Conservation (phyloP, 2,329 filamentous ascomycete genomes). For the Botrytis deweyae region DNA sequence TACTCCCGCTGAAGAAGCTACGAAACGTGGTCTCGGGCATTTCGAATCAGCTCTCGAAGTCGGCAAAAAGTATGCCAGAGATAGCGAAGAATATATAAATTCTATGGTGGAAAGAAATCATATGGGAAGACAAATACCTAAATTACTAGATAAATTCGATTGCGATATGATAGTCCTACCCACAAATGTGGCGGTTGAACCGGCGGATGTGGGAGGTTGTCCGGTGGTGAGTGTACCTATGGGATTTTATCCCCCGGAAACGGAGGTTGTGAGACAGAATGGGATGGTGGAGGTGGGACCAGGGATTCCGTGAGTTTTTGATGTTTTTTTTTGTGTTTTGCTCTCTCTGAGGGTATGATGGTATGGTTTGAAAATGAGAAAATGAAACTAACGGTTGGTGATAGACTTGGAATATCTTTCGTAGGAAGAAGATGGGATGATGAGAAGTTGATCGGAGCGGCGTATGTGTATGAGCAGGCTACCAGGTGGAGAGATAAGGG, state of each 20-base stretch:
- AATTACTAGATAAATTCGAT: neutral
- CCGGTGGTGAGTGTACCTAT: constrained; percentile 12
- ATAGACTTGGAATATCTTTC: constrained; percentile 49
- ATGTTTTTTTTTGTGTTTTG: neutral
- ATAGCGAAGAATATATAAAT: constrained; percentile 1
- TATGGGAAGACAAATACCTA: constrained; percentile 15
- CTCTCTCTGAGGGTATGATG: neutral
- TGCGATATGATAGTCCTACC: constrained; percentile 18
- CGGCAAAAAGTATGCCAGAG: neutral
- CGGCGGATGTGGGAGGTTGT: constrained; percentile 1
- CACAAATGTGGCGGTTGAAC: neutral
- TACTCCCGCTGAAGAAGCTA: neutral
- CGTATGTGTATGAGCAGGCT: constrained; percentile 61
- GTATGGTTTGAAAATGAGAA: neutral
- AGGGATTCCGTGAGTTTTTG: constrained; percentile 13
- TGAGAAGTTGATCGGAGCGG: constrained; percentile 58
- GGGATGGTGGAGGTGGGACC: constrained; percentile 9
- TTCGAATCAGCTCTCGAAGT: neutral
- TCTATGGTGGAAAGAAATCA: neutral
- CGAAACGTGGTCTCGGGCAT: neutral
- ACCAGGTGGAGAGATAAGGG: constrained; percentile 28
- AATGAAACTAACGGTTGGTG: neutral
- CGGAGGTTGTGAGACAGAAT: neutral
- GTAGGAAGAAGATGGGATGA: constrained; percentile 60
- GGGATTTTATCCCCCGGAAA: neutral